Conservation (phyloP, 352 stramenopile genomes). For the Phytophthora uliginosa region DNA sequence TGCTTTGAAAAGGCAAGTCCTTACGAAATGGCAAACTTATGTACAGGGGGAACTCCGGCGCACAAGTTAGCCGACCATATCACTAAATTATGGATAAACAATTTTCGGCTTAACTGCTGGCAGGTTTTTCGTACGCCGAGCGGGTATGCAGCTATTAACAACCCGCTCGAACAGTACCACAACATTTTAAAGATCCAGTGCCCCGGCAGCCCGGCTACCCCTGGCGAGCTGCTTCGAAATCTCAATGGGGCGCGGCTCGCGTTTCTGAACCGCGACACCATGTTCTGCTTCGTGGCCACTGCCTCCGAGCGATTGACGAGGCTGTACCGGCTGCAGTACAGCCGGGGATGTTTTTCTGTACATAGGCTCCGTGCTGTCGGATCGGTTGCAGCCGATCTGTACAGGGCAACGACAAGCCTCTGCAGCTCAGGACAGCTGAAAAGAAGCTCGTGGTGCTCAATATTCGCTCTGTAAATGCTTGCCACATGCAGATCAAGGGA, state of each 20-base stretch:
- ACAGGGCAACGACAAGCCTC: not conserved
- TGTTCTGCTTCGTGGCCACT: not conserved
- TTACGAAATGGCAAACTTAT: constrained; percentile 3
- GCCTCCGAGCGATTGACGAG: constrained; percentile 2
- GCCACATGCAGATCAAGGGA: not conserved
- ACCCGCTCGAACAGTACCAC: constrained; percentile 15
- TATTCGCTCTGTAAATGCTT: constrained; percentile 4
- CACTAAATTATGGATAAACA: not conserved
- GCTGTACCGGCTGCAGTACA: constrained; percentile 8
- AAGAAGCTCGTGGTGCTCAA: constrained; percentile 3
- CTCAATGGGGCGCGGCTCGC: constrained; percentile 1
- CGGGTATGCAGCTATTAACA: constrained; percentile 9
- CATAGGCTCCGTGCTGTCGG: not conserved
- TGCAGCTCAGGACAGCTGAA: constrained; percentile 3
- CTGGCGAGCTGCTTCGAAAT: constrained; percentile 4
- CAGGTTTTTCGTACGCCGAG: constrained; percentile 11
- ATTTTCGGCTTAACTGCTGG: not conserved
- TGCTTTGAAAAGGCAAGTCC: not conserved
- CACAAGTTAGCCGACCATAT: not conserved
- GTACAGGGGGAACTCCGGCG: not conserved
- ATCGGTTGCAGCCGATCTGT: constrained; percentile 4
- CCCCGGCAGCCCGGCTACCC: not conserved
- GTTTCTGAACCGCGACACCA: not conserved
- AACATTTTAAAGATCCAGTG: constrained; percentile 1
- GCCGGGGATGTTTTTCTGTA: constrained; percentile 2